Percentiles rank a stretch among this genome's conserved stretches.
Conservation (phyloP, 2,329 filamentous ascomycete genomes). For the Penicillium sp. region DNA sequence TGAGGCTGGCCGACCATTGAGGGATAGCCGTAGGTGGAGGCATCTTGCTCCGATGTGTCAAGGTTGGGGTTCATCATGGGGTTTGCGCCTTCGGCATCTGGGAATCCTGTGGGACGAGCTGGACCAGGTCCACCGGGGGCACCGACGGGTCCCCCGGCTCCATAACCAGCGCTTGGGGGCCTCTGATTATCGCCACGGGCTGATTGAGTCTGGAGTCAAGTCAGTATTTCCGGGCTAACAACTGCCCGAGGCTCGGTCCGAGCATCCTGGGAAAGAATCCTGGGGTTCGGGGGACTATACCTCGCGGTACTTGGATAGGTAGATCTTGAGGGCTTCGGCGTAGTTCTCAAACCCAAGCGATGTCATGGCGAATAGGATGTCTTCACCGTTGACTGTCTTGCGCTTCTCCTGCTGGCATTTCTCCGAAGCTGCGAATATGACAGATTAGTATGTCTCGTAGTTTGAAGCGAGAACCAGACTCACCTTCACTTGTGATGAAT, state of each 20-base stretch:
- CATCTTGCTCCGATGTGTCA: conserved; percentile 47
- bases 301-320: conserved; percentile 95
- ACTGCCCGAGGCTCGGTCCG: not conserved
- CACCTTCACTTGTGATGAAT: conserved; percentile 98
- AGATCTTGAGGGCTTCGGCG: conserved; percentile 95
- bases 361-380: conserved; percentile 98
- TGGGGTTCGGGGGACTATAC: conserved; percentile 58
- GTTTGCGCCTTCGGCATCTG: conserved; percentile 44
- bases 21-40: conserved; percentile 46
- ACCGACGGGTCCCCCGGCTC: conserved; percentile 39
- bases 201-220: conserved; percentile 68
- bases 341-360: conserved; percentile 99
- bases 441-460: conserved; percentile 1
- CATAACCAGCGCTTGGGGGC: conserved; percentile 50
- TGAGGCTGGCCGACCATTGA: conserved; percentile 47
- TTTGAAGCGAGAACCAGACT: conserved; percentile 35
- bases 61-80: conserved; percentile 45
- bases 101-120: conserved; percentile 35
- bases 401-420: conserved; percentile 99
- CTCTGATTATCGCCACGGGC: conserved; percentile 66
- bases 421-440: conserved; percentile 72
- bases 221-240: conserved; percentile 36
- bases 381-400: conserved; percentile 98
- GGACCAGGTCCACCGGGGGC: conserved; percentile 24
- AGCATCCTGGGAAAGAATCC: not conserved